phyloP scores from a whole-genome alignment of 495 filamentous ascomycete genomes.

The Monascus purpureus region DNA sequence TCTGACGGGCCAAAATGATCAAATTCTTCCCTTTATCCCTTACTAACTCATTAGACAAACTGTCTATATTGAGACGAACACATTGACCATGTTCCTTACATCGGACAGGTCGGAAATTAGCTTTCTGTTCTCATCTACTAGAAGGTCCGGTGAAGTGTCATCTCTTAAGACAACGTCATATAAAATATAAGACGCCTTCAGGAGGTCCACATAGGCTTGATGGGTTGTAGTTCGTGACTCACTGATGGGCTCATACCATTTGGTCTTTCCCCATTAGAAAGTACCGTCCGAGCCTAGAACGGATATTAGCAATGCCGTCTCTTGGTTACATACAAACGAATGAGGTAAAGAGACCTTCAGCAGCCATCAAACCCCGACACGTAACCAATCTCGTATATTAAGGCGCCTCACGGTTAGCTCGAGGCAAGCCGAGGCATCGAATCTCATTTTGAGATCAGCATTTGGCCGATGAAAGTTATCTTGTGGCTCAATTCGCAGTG shows the following conservation, averaged over 20 bases:
- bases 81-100: constrained; percentile 10
- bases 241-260: constrained; percentile 12
- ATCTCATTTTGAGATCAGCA: constrained; percentile 9
- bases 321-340: not conserved
- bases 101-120: constrained; percentile 26
- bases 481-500: constrained; percentile 19
- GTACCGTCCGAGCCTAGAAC: constrained; percentile 11
- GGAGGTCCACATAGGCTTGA: constrained; percentile 27
- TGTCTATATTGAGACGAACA: no score
- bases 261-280: constrained; percentile 14
- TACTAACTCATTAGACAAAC: no score
- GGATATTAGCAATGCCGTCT: not conserved
- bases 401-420: constrained; percentile 14
- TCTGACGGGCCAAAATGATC: constrained; percentile 17
- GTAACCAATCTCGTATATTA: constrained; percentile 23
- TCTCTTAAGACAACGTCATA: constrained; percentile 22
- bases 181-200: constrained; percentile 31
- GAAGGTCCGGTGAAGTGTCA: constrained; percentile 10
- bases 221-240: constrained; percentile 10
- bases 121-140: constrained; percentile 26
- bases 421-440: constrained; percentile 11
- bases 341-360: constrained; percentile 17
- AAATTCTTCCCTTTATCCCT: constrained; percentile 22
- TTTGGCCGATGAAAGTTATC: constrained; percentile 16
- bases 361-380: constrained; percentile 31